Evolutionary conservation across 2,329 filamentous ascomycete genomes (phyloP), one percentile per base, ranked within the genome.

Genomic region (Xylaria polymorpha): DNA sequence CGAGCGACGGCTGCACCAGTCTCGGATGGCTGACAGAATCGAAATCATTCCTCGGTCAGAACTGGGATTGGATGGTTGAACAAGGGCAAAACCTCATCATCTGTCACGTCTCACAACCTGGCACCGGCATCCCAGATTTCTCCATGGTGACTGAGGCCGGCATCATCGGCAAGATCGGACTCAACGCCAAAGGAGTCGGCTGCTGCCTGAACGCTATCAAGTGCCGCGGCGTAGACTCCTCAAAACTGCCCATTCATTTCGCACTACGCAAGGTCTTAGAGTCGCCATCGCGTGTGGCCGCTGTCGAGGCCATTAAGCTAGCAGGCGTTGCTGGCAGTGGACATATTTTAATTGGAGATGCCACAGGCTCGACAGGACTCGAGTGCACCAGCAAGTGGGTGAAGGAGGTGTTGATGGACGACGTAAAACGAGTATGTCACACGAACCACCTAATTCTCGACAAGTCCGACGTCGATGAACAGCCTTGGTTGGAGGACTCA

Each of bases 131-230:
- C 32, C 86, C 86, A 0, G 79, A 79, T 1, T 84, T 89, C 66
- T 77, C 84, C 18, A 88, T 87, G 80, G 80, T 90, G 25, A 90
- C 87, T 0, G 88, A 90, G 60, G 83, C 84, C 0, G 88, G 88
- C 15, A 83, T 90, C 25, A 84, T 91, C 41, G 89, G 88, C 15
- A 92, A 92, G 77, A 90, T 91, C 25, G 90, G 90, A 0, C 81
- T 91, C 72, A 92, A 92, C 74, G 80, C 79, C 18, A 74, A 77
- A 0, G 87, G 88, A 0, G 87, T 91, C 0, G 89, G 88, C 0
- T 85, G 85, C 0, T 86, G 85, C 51, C 80, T 91, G 9, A 91
- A 91, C 69, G 90, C 89, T 0, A 88, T 91, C 68, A 83, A 84
- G 46, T 87, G 86, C 3, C 81, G 83, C 1, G 87, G 88, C 0